Base-by-base conservation (phyloP, 1,284 basidiomycete species). In the Puccinia novopanici region DNA sequence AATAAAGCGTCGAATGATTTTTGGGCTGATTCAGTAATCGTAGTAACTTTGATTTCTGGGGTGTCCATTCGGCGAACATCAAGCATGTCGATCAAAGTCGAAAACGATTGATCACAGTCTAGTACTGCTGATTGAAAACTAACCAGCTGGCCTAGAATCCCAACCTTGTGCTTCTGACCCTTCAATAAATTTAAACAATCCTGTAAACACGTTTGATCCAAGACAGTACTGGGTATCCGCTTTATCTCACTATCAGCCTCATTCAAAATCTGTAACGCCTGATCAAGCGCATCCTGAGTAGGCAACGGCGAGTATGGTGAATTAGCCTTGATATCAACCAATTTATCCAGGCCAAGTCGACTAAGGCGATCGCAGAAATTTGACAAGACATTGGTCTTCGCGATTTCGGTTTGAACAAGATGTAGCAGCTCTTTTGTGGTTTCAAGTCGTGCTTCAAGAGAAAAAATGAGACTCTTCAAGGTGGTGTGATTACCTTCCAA, bases 51-150 rank as follows among this genome's bases (percentile, higher is more conserved):
- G 22, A 24, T 52, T 61, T 71, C 77, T n/a, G 54, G 10, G 59
- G 22, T 55, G 42, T 79, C 57, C 37, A 50, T 30, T 19, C 57
- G 54, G 57, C 45, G 55, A 48, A 37, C 40, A 72, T 79, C 77
- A 30, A 79, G 50, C 24, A 42, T 40, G 52, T 79, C 68, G 30
- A 79, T 54, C 22, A 79, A 59, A 17, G n/a, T 27, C 17, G 77
- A 79, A 50, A 79, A 79, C n/a, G 52, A 37, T 50, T 50, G 54
- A 72, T 79, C 77, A 24, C 77, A 79, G 34, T 45, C 40, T 37
- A 24, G 27, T n/a, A 59, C 24, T n/a, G 52, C 27, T 12, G 48
- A 40, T 40, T 79, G 27, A 34, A 72, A 79, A 22, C 27, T 54
- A 22, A 48, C 67, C 40, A 79, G 48, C 50, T 59, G 52, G 24